These are phyloP conservation scores for Eucalyptus marginata DNA, from an alignment of 345 rosid species.

Conservation along the genomic window DNA sequence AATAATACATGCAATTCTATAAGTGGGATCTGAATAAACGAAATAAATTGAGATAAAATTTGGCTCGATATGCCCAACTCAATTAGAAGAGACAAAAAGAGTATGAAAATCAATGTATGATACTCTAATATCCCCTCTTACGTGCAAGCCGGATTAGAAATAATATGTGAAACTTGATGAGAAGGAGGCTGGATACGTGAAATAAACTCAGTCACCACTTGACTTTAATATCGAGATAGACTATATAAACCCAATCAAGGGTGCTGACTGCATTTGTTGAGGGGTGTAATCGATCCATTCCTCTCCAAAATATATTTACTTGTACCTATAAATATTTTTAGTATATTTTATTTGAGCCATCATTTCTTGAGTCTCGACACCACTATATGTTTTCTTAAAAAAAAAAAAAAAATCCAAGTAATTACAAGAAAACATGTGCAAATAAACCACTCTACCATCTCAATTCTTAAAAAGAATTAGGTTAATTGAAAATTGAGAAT, in stretches of 20 bases:
- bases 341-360: not conserved
- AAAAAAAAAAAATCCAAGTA: not conserved
- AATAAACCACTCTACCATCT: not conserved
- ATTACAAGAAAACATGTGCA: not conserved
- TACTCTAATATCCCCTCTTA: not conserved
- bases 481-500: rapidly evolving
- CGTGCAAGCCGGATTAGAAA: not conserved
- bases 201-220: not conserved
- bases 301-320: not conserved
- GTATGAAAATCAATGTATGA: not conserved
- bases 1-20: not conserved
- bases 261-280: not conserved
- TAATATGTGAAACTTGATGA: not conserved
- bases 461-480: too few relatives aligned
- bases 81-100: too few relatives aligned
- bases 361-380: not conserved
- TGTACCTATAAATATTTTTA: not conserved
- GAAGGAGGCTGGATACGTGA: not conserved
- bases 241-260: not conserved
- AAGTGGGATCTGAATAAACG: rapidly evolving
- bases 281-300: not conserved
- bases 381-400: not conserved
- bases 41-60: not conserved
- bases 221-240: not conserved
- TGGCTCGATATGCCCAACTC: rapidly evolving